Conservation (phyloP, 495 filamentous ascomycete genomes). For the Haplographium delicatum region DNA sequence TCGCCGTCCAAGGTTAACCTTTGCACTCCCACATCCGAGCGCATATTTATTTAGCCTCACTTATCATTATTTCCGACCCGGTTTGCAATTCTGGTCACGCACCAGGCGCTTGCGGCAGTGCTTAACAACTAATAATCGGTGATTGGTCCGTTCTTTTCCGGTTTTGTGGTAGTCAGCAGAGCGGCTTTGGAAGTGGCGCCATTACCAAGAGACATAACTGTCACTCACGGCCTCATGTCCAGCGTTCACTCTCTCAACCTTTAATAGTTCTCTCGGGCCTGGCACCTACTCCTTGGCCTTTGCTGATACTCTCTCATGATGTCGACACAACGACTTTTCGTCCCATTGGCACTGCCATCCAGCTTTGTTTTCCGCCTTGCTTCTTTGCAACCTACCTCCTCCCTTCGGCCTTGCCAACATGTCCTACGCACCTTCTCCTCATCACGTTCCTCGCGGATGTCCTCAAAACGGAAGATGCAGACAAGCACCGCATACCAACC, state of each 20-base stretch:
- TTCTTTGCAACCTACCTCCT: conserved; percentile 31
- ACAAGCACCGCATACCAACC: conserved; percentile 75
- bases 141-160: background rate
- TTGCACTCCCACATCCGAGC: too few relatives aligned
- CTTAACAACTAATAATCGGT: background rate
- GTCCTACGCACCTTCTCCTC: conserved; percentile 65
- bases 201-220: conserved; percentile 12
- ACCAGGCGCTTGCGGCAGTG: background rate
- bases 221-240: too few relatives aligned
- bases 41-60: too few relatives aligned
- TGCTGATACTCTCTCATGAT: conserved; percentile 7
- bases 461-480: conserved; percentile 61
- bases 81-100: background rate
- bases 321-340: conserved; percentile 26
- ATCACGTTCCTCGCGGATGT: conserved; percentile 43
- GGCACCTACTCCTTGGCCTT: background rate
- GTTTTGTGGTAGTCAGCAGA: background rate
- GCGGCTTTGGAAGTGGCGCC: conserved; percentile 1
- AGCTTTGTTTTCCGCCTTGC: conserved; percentile 44
- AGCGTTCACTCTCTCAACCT: background rate
- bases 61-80: too few relatives aligned
- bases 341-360: conserved; percentile 36
- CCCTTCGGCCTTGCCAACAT: conserved; percentile 41
- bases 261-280: background rate
- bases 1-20: too few relatives aligned